Evolutionary conservation across 2,329 filamentous ascomycete genomes (phyloP).

Genomic region (Trichoderma cornu-damae): DNA sequence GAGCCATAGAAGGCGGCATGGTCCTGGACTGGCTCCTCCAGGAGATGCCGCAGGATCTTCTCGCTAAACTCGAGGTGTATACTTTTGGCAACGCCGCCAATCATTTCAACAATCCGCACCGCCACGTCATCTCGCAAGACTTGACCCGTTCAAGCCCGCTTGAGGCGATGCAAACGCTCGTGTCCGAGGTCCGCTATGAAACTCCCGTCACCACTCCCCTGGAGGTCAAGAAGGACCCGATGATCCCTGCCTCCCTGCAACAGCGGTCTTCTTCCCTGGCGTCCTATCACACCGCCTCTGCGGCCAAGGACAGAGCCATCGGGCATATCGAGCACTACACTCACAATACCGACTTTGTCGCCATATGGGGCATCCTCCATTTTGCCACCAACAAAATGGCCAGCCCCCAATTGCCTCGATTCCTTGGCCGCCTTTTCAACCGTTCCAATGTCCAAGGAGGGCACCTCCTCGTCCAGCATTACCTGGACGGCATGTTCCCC

Average conservation of each 20-base stretch:
- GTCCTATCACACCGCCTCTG: constrained; percentile 34
- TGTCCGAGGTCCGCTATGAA: constrained; percentile 35
- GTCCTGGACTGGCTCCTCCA: constrained; percentile 73
- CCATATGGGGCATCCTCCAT: constrained; percentile 67
- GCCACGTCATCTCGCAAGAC: constrained; percentile 43
- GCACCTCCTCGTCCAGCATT: constrained; percentile 57
- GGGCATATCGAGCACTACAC: constrained; percentile 76
- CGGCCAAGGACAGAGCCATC: constrained; percentile 49
- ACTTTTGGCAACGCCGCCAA: constrained; percentile 76
- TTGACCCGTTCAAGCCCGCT: constrained; percentile 32
- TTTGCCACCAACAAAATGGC: constrained; percentile 48
- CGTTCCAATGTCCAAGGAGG: constrained; percentile 47
- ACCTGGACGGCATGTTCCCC: constrained; percentile 58
- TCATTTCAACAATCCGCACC: constrained; percentile 73
- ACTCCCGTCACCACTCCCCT: constrained; percentile 23
- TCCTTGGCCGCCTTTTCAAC: constrained; percentile 57
- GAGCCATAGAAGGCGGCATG: constrained; percentile 66
- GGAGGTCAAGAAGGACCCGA: constrained; percentile 21
- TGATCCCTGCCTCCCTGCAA: constrained; percentile 20
- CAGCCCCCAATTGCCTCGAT: constrained; percentile 49
- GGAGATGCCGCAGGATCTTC: constrained; percentile 60
- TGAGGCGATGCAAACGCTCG: constrained; percentile 31
- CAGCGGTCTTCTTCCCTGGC: constrained; percentile 29
- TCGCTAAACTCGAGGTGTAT: constrained; percentile 67
- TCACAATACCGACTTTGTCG: constrained; percentile 68